Conservation (phyloP, 345 rosid genomes). For the Gossypium ekmanianum region DNA sequence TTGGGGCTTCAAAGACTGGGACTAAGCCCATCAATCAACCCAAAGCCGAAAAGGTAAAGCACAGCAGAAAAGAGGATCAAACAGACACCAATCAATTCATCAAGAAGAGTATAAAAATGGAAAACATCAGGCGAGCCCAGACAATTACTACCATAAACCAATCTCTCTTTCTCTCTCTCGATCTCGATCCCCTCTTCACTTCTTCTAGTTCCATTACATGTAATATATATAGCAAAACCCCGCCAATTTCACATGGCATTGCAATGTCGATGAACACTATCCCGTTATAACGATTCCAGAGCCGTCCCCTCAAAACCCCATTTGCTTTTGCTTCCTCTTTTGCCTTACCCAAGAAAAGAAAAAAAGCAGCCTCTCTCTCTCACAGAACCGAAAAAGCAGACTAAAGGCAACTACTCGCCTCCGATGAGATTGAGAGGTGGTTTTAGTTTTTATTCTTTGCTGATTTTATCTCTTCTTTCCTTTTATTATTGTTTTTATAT, state of each 20-base stretch:
- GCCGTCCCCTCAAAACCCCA: background rate
- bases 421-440: background rate
- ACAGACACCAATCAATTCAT: background rate
- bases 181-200: background rate
- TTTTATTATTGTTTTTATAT: background rate
- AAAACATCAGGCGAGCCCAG: background rate
- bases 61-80: background rate
- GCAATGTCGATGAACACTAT: conserved; percentile 20
- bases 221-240: background rate
- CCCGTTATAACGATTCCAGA: conserved; percentile 22
- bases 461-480: background rate
- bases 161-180: background rate
- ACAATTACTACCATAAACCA: background rate
- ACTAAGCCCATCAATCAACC: background rate
- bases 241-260: background rate
- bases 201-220: background rate
- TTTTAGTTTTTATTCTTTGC: background rate
- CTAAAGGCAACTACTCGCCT: background rate
- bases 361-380: background rate
- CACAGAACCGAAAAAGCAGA: background rate
- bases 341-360: background rate
- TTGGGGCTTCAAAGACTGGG: background rate
- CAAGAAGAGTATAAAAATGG: background rate
- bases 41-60: background rate
- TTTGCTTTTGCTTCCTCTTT: background rate